Base-by-base conservation (phyloP, 306 rosid genomes). In the Medicago lupulina region DNA sequence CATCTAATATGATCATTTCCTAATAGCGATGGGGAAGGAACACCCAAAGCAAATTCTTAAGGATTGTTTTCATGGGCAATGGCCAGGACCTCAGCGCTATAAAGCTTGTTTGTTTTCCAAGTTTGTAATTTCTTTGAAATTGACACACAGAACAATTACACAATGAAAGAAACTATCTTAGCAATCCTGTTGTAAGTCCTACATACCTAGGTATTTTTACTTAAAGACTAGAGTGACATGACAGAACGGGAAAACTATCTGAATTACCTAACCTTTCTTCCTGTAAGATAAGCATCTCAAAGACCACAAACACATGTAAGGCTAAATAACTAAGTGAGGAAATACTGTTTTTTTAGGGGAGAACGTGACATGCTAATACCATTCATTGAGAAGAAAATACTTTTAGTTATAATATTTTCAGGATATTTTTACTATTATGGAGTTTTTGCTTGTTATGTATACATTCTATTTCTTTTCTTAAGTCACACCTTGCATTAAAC, bases 1-100 rank as follows among this genome's bases (percentile, higher is more conserved):
- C 43, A 60, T 16, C 55, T 47, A 58, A 21, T 69, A 41, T 40
- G 72, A 53, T 39, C 54, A 66, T 64, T 4, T 16, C 9, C 28
- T 66, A 17, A 64, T 50, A 64, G 38, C 6, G 2, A 36, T 14
- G 43, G 62, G 39, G 12, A 75, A 63, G 51, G 23, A 75, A 63
- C 16, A 63, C 25, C 53, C 21, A 19, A 36, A 36, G 16, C 47
- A 18, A 57, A 50, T 47, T 50, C 25, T 50, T 36, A 11, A 18
- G 54, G 43, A 34, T 60, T 58, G 16, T 58, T 57, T 58, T 58
- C 63, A 58, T 11, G 31, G 31, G 23, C 23, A 58, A 21, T 14
- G 43, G 67, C 40, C 39, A 25, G 66, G 41, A 13, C 11, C 11
- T 28, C 66, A 2, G 17, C 66, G 7, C 40, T 59, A 8, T 25